Evolutionary conservation across 2,329 filamentous ascomycete genomes (phyloP), one percentile per base, ranked within the genome.

Genomic region (Hymenoscyphus linearis): DNA sequence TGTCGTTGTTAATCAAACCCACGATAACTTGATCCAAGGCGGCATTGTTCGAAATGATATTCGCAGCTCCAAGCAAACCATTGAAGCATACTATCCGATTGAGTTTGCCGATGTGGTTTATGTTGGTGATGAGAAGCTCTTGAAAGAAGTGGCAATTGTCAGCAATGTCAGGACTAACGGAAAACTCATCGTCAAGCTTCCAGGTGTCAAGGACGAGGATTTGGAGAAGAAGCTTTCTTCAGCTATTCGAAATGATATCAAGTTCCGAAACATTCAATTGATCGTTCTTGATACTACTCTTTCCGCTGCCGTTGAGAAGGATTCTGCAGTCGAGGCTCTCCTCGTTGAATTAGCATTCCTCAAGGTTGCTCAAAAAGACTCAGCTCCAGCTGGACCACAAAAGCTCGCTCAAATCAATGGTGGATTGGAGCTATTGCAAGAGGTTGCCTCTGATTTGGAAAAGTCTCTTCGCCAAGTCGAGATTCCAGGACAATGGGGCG

Each of bases 41-140:
- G 95, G 95, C 68, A 81, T 89, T 57, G 78, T 95, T 59, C 87
- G 93, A 67, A 90, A 90, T 52, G 93, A 98, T 72, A 85, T 98
- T 60, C 88, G 93, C 64, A 89, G 85, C 70, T 93, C 91, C 34
- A 85, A 87, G 72, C 93, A 90, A 79, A 86, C 87, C 34, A 83
- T 97, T 37, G 91, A 97, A 71, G 89, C 91, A 14, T 87, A 92
- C 1, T 97, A 96, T 72, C 82, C 89, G 2, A 80, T 96, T 18
- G 85, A 88, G 62, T 82, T 88, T 63, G 93, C 93, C 3, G 89
- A 96, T 73, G 82, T 93, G 26, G 83, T 85, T 14, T 88, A 91
- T 57, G 83, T 98, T 64, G 90, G 89, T 35, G 86, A 93, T 40
- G 83, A 92, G 72, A 90, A 88, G 72, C 80, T 99, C 2, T 79